Percentiles rank a stretch among this genome's conserved stretches.
phyloP scores from a whole-genome alignment of 805 yeast genomes.

The Hanseniaspora hatyaiensis region DNA sequence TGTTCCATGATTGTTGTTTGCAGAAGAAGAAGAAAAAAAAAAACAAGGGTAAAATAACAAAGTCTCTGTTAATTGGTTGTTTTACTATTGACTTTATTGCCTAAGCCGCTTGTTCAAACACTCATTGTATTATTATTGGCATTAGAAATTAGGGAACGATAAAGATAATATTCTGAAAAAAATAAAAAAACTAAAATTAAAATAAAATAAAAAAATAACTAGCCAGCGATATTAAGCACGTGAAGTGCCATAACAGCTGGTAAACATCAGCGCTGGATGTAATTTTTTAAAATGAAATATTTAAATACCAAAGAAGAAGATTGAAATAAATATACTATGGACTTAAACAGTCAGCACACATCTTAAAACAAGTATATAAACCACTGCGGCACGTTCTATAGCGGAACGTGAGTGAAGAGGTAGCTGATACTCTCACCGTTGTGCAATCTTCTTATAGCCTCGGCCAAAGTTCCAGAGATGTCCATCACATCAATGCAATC shows the following conservation, averaged over 20 bases:
- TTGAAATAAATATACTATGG: background rate
- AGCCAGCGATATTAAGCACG: background rate
- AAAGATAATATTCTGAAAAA: no score
- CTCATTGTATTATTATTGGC: no score
- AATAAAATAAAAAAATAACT: no score
- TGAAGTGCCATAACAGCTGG: background rate
- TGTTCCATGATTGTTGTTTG: conserved; percentile 18
- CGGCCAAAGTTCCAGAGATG: conserved; percentile 63
- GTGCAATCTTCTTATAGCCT: conserved; percentile 72
- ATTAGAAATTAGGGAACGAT: no score
- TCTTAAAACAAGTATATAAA: background rate
- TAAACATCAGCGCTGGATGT: no score
- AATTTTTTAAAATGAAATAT: no score
- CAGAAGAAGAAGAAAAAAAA: no score
- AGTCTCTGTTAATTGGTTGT: background rate
- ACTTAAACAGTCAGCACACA: no score
- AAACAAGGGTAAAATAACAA: background rate
- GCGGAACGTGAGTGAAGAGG: conserved; percentile 58
- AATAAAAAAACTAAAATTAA: no score
- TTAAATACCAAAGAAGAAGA: background rate
- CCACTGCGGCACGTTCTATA: background rate
- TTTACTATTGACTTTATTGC: no score
- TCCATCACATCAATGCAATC: conserved; percentile 53
- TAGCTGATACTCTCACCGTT: conserved; percentile 79
- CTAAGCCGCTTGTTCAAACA: no score